Evolutionary conservation across 495 filamentous ascomycete genomes (phyloP).

Genomic region (Penicillium soppii): DNA sequence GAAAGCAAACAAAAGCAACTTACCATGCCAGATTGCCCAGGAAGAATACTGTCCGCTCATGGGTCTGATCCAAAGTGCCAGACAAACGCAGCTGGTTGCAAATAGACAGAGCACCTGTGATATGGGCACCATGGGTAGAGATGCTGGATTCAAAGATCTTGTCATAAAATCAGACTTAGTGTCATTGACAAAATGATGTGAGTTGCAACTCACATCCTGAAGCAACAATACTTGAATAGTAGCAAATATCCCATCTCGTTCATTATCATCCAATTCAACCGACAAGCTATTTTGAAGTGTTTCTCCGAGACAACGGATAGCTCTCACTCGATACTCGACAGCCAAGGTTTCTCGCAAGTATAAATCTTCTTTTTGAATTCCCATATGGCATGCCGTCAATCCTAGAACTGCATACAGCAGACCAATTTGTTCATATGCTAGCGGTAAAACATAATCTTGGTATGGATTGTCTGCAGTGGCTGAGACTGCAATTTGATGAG

Average conservation of each 20-base stretch:
- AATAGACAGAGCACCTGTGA: conserved; percentile 40
- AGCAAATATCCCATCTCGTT: conserved; percentile 35
- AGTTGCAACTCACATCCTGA: conserved; percentile 34
- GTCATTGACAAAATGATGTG: not conserved
- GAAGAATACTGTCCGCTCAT: conserved; percentile 37
- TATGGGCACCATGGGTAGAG: conserved; percentile 38
- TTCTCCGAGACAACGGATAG: conserved; percentile 32
- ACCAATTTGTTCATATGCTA: conserved; percentile 36
- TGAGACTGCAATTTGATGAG: conserved; percentile 37
- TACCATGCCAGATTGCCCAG: conserved; percentile 39
- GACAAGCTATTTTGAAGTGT: conserved; percentile 29
- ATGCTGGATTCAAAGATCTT: conserved; percentile 40
- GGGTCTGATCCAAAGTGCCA: conserved; percentile 23
- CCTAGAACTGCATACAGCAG: conserved; percentile 36
- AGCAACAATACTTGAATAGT: conserved; percentile 41
- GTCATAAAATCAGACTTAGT: not conserved
- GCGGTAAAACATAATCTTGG: conserved; percentile 32
- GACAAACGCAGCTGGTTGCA: conserved; percentile 31
- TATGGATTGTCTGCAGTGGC: conserved; percentile 34
- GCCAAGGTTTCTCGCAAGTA: conserved; percentile 29
- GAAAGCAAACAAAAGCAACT: not conserved
- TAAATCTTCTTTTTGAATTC: conserved; percentile 22
- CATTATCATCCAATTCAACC: conserved; percentile 24
- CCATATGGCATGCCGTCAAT: conserved; percentile 36
- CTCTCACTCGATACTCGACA: conserved; percentile 37